phyloP scores from a whole-genome alignment of 495 filamentous ascomycete species.

The Neurospora terricola region DNA sequence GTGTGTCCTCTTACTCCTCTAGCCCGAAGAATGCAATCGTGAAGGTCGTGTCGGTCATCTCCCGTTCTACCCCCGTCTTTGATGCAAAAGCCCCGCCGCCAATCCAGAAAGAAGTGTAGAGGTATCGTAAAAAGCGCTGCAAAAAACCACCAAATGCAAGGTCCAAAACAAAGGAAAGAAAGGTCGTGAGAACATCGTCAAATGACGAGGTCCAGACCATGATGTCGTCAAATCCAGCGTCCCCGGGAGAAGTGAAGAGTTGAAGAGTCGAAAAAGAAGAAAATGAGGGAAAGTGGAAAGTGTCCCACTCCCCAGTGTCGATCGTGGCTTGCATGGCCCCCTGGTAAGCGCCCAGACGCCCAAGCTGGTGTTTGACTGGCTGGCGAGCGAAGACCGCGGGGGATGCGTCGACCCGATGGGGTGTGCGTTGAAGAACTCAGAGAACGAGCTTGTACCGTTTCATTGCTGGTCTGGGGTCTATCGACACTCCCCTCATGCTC shows the following conservation, averaged over 20 bases:
- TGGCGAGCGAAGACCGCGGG: not conserved
- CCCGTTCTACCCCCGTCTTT: not conserved
- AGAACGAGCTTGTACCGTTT: not conserved
- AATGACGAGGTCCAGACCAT: not conserved
- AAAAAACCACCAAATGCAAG: not conserved
- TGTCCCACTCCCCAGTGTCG: not conserved
- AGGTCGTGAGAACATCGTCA: not conserved
- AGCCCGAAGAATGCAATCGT: not conserved
- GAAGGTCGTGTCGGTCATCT: not conserved
- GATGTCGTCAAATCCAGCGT: not conserved
- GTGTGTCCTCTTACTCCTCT: not conserved
- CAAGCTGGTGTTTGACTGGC: not conserved
- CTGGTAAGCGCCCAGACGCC: not conserved
- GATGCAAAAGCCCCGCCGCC: not conserved
- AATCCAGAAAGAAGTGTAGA: not conserved
- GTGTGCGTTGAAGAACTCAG: not conserved
- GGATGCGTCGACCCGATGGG: not conserved
- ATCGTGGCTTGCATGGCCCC: not conserved
- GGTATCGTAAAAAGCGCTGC: not conserved
- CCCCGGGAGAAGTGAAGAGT: not conserved
- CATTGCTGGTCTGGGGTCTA: not conserved
- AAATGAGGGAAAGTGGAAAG: not conserved
- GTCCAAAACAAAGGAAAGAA: not conserved
- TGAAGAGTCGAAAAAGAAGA: not conserved
- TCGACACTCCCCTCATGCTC: not conserved